Conservation (phyloP, 192 early-diverging fungal genomes). For the Backusella tuberculispora region DNA sequence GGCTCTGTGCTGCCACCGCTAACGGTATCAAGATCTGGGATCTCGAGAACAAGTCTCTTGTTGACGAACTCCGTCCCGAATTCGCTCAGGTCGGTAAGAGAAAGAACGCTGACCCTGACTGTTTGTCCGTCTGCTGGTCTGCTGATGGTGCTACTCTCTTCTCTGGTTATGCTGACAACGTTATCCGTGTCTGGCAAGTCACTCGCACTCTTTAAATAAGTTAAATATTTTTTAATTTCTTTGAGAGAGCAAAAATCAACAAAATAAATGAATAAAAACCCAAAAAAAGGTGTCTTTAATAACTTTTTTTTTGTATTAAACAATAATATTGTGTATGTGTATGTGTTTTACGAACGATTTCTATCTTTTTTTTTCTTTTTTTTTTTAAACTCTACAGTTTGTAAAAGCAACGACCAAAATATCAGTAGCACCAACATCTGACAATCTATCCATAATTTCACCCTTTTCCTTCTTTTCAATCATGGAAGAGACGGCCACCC, state of each 20-base stretch:
- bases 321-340: background rate
- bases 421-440: conserved; percentile 86
- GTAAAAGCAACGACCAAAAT: conserved; percentile 83
- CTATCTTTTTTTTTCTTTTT: background rate
- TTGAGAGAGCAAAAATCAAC: conserved; percentile 9
- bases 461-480: conserved; percentile 76
- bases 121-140: conserved; percentile 97
- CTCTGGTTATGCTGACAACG: conserved; percentile 95
- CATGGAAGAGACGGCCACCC: conserved; percentile 94
- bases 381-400: conserved; percentile 74
- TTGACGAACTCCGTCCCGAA: conserved; percentile 89
- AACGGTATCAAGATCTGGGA: conserved; percentile 99
- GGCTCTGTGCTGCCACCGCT: conserved; percentile 98
- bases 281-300: conserved; percentile 8
- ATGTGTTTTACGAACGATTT: background rate
- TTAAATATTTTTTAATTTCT: conserved; percentile 17
- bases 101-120: conserved; percentile 73
- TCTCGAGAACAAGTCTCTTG: conserved; percentile 95
- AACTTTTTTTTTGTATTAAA: background rate
- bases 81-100: conserved; percentile 75
- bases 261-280: conserved; percentile 19
- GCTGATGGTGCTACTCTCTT: conserved; percentile 98
- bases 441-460: conserved; percentile 90
- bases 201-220: conserved; percentile 57
- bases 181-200: conserved; percentile 84